phyloP scores from a whole-genome alignment of 2,329 filamentous ascomycete genomes.

The Cordyceps tenuipes region DNA sequence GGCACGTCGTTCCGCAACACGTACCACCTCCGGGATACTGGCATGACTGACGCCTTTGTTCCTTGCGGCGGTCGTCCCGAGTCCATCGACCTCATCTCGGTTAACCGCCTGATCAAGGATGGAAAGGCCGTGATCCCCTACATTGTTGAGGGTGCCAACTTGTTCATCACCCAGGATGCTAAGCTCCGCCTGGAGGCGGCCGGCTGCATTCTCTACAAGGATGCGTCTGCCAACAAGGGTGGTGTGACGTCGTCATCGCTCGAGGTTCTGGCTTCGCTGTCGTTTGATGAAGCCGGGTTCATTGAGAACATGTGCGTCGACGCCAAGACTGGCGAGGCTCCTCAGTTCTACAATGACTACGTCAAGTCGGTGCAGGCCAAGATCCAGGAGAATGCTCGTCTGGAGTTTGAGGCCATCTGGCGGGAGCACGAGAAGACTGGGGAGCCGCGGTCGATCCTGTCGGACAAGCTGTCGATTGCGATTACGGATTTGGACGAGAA shows the following conservation, averaged over 20 bases:
- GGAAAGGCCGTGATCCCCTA: constrained; percentile 85
- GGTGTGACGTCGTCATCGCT: constrained; percentile 96
- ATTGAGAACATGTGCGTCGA: constrained; percentile 90
- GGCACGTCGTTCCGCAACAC: constrained; percentile 96
- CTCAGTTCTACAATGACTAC: constrained; percentile 87
- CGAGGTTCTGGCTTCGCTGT: constrained; percentile 88
- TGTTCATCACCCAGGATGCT: constrained; percentile 98
- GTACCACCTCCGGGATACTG: constrained; percentile 77
- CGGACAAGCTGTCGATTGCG: constrained; percentile 80
- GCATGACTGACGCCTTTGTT: constrained; percentile 80
- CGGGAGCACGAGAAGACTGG: constrained; percentile 81
- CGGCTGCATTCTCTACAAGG: constrained; percentile 94
- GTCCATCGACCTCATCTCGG: constrained; percentile 86
- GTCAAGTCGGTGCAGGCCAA: constrained; percentile 85
- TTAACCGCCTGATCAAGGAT: constrained; percentile 79
- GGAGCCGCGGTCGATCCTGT: constrained; percentile 72
- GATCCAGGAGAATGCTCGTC: constrained; percentile 81
- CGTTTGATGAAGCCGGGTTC: constrained; percentile 86
- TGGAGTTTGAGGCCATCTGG: constrained; percentile 99
- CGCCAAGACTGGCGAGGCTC: constrained; percentile 54
- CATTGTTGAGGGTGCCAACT: constrained; percentile 94
- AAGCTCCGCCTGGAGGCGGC: constrained; percentile 91
- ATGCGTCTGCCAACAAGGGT: constrained; percentile 97
- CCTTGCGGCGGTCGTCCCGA: constrained; percentile 94
- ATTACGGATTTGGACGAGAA: constrained; percentile 98